Evolutionary conservation across 2,329 filamentous ascomycete species (phyloP).

Genomic region (Eurotiales sp.): DNA sequence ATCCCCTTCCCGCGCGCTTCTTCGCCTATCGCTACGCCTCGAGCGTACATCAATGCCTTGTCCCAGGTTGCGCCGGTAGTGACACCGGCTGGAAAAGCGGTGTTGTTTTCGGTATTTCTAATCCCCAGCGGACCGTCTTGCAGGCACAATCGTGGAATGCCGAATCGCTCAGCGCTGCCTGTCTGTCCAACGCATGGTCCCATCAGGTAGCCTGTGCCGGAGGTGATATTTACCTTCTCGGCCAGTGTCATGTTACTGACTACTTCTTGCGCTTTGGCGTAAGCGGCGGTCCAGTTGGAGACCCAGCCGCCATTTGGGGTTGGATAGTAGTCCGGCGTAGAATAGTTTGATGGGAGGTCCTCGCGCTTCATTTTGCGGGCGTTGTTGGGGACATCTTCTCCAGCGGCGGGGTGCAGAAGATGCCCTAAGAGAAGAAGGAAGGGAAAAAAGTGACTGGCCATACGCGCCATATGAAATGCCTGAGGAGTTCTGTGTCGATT

Average conservation of each 20-base stretch:
- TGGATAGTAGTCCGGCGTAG: constrained; percentile 63
- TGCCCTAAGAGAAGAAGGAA: background rate
- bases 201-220: constrained; percentile 63
- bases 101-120: constrained; percentile 68
- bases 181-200: constrained; percentile 73
- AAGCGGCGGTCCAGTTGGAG: constrained; percentile 65
- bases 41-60: constrained; percentile 65
- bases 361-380: background rate
- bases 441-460: background rate
- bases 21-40: constrained; percentile 64
- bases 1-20: constrained; percentile 72
- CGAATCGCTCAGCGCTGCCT: constrained; percentile 65
- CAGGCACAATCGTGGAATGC: constrained; percentile 68
- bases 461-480: background rate
- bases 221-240: constrained; percentile 75
- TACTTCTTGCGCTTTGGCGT: constrained; percentile 63
- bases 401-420: background rate
- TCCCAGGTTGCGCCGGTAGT: constrained; percentile 71
- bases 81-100: constrained; percentile 75
- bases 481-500: no score
- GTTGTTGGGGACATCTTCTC: background rate
- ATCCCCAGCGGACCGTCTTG: constrained; percentile 71
- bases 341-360: constrained; percentile 18
- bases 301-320: constrained; percentile 69
- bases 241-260: constrained; percentile 74